These are phyloP conservation scores for Xylariaceae sp. DNA, from an alignment of 2,329 filamentous ascomycete genomes.

Conservation along the genomic window DNA sequence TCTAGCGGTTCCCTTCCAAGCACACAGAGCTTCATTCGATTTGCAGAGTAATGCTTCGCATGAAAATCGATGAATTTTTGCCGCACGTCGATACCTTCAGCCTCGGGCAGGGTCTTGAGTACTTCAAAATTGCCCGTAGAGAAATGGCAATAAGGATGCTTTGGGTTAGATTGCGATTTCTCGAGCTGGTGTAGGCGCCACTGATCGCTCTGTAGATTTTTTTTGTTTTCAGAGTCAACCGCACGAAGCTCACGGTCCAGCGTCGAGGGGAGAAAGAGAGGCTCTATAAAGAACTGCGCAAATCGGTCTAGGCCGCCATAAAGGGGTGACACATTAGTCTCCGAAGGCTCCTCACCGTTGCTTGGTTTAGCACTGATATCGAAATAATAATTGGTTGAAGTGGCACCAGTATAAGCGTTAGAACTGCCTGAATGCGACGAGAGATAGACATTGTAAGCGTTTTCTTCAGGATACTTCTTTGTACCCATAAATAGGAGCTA, in stretches of 20 bases:
- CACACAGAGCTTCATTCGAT: slow-evolving; percentile 90
- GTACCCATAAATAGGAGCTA: slow-evolving; percentile 96
- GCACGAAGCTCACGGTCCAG: slow-evolving; percentile 86
- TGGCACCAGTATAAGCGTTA: slow-evolving; percentile 92
- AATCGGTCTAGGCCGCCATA: slow-evolving; percentile 88
- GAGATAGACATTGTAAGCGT: slow-evolving; percentile 93
- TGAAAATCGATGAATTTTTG: slow-evolving; percentile 95
- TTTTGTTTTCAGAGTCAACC: slow-evolving; percentile 96
- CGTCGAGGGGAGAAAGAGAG: slow-evolving; percentile 83
- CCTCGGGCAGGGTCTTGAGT: slow-evolving; percentile 80
- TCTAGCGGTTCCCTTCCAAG: slow-evolving; percentile 83
- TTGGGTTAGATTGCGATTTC: slow-evolving; percentile 85
- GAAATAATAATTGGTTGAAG: slow-evolving; percentile 97
- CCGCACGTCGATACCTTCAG: slow-evolving; percentile 80
- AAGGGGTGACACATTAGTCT: slow-evolving; percentile 64
- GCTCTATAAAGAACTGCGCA: slow-evolving; percentile 90
- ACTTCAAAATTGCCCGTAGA: slow-evolving; percentile 89
- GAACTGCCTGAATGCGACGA: slow-evolving; percentile 88
- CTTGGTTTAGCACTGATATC: slow-evolving; percentile 84
- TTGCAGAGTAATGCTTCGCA: slow-evolving; percentile 87
- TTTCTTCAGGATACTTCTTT: slow-evolving; percentile 94
- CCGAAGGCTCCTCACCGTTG: slow-evolving; percentile 62
- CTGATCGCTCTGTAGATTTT: slow-evolving; percentile 89
- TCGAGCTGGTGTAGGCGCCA: slow-evolving; percentile 89
- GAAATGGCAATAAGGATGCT: slow-evolving; percentile 89